These are phyloP conservation scores for Adansonia gregorii DNA, from an alignment of 441 rosid species.

Conservation along the genomic window DNA sequence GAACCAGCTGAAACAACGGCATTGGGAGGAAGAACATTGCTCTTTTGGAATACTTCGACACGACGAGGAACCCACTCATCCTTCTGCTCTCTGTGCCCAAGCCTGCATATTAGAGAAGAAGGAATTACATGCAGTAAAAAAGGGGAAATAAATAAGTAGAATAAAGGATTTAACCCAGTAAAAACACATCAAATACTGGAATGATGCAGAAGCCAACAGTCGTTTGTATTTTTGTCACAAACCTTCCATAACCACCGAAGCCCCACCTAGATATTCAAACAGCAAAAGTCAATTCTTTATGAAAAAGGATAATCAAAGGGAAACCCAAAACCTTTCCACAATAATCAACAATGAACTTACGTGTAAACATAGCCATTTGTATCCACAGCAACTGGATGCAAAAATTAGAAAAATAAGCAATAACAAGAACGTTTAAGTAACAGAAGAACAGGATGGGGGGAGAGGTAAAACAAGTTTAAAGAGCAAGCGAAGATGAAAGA, in stretches of 20 bases:
- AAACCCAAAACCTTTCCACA: conserved; percentile 1
- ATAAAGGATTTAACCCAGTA: not conserved
- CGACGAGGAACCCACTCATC: conserved; percentile 99
- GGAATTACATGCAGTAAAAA: conserved; percentile 29
- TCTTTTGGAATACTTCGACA: conserved; percentile 72
- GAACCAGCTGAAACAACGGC: conserved; percentile 90
- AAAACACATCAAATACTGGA: conserved; percentile 15
- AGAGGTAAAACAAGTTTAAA: not conserved
- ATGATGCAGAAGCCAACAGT: conserved; percentile 7
- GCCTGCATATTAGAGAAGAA: conserved; percentile 51
- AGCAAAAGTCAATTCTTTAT: conserved; percentile 27
- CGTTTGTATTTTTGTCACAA: conserved; percentile 32
- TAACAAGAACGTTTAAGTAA: conserved; percentile 9
- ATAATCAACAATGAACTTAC: conserved; percentile 50
- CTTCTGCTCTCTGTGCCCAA: conserved; percentile 98
- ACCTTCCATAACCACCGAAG: conserved; percentile 99
- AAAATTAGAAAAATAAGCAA: conserved; percentile 32
- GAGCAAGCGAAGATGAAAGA: conserved; percentile 15
- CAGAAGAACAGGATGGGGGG: not conserved
- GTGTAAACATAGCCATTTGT: conserved; percentile 91
- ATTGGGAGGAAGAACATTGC: conserved; percentile 75
- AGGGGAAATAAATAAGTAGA: conserved; percentile 1
- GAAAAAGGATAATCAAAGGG: conserved; percentile 24
- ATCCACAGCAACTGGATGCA: conserved; percentile 82
- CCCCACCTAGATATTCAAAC: conserved; percentile 77